A percentile compares a stretch with the other conserved stretches of the same genome.
phyloP scores from a whole-genome alignment of 495 filamentous ascomycete genomes.

The Penicillium egyptiacum region DNA sequence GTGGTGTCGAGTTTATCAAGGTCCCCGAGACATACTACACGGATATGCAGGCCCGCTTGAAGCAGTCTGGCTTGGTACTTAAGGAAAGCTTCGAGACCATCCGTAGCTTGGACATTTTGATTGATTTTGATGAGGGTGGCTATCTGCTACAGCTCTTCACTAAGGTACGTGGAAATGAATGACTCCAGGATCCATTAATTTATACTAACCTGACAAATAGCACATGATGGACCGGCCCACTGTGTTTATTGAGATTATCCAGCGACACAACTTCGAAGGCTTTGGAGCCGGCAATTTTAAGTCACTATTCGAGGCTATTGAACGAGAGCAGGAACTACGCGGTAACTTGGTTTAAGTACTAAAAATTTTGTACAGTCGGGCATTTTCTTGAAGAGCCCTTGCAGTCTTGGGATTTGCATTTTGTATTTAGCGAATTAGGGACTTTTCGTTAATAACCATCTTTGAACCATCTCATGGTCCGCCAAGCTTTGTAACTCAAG shows the following conservation, averaged over 20 bases:
- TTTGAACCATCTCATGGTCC: background rate
- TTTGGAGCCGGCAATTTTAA: constrained; percentile 97
- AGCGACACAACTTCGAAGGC: constrained; percentile 79
- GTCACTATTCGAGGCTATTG: constrained; percentile 88
- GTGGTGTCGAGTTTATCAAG: constrained; percentile 86
- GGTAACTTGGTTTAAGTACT: constrained; percentile 63
- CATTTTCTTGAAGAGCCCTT: background rate
- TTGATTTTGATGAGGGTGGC: constrained; percentile 88
- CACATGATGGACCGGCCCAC: constrained; percentile 90
- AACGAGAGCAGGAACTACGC: constrained; percentile 78
- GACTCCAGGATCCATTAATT: background rate
- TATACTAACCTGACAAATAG: constrained; percentile 37
- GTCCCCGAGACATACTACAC: constrained; percentile 82
- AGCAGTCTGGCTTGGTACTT: constrained; percentile 52
- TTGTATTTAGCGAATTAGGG: constrained; percentile 2
- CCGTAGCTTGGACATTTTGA: constrained; percentile 72
- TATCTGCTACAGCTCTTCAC: constrained; percentile 87
- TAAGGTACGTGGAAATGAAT: constrained; percentile 48
- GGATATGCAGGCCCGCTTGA: constrained; percentile 67
- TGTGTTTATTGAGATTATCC: constrained; percentile 92
- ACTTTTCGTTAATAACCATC: background rate
- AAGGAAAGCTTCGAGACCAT: constrained; percentile 75
- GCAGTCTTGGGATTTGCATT: background rate
- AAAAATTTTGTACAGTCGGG: background rate
- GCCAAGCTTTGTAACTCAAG: background rate